These are phyloP conservation scores for Austroboletus festivus DNA, from an alignment of 768 basidiomycete genomes.

Conservation along the genomic window DNA sequence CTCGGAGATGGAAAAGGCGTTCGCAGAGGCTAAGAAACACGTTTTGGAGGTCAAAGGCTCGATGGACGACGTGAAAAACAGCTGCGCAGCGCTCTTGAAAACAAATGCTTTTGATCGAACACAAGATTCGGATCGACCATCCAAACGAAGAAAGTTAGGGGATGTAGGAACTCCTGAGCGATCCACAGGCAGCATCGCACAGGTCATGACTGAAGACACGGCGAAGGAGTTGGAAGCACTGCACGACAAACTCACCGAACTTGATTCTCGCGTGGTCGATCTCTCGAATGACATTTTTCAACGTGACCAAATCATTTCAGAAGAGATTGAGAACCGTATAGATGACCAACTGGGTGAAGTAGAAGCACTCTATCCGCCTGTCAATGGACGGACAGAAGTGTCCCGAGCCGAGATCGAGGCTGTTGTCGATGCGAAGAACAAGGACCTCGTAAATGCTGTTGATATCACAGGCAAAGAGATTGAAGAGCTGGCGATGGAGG, in stretches of 20 bases:
- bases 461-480: conserved; percentile 29
- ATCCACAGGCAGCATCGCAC: not conserved
- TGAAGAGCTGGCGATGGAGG: conserved; percentile 28
- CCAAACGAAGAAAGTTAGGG: conserved; percentile 27
- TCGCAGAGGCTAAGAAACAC: conserved; percentile 27
- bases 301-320: conserved; percentile 27
- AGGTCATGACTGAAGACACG: conserved; percentile 1
- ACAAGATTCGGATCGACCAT: conserved; percentile 22
- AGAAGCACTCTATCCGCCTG: conserved; percentile 19
- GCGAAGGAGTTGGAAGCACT: conserved; percentile 26
- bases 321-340: conserved; percentile 31
- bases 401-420: conserved; percentile 24
- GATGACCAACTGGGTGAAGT: conserved; percentile 29
- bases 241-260: conserved; percentile 25
- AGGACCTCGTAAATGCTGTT: conserved; percentile 15
- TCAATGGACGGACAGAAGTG: conserved; percentile 14
- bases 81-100: conserved; percentile 22
- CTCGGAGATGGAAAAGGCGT: conserved; percentile 21
- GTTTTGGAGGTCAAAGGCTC: conserved; percentile 29
- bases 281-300: conserved; percentile 38
- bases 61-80: conserved; percentile 22
- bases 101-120: conserved; percentile 8
- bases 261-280: conserved; percentile 30
- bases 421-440: conserved; percentile 23
- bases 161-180: conserved; percentile 1